Base-by-base conservation (phyloP, 2,329 filamentous ascomycete genomes). In the Pseudopithomyces maydicus region DNA sequence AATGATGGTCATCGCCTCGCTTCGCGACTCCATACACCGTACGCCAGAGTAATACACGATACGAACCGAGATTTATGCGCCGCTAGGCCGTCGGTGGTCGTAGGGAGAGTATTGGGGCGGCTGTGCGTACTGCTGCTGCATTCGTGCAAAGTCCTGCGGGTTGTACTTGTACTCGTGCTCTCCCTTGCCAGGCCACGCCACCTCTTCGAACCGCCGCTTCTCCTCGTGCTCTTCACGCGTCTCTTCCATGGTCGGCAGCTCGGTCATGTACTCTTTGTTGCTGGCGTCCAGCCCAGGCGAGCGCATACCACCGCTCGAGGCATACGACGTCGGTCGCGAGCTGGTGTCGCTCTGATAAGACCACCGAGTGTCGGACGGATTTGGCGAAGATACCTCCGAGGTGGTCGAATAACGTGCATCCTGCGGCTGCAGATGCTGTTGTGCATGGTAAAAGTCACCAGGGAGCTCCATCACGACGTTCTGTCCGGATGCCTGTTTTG, bases 381-480 rank as follows among this genome's bases (percentile, higher is more conserved):
- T 59, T 2, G 73, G 70, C 1, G 73, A 74, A 12, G 68, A 67
- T 7, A 60, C 48, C 11, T 69, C 65, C 3, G 72, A 69, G 14
- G 56, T 52, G 6, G 55, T 64, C 0, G 71, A 72, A 8, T 58
- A 58, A 41, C 69, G 65, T 15, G 64, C 56, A 17, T 69, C 59
- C 49, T 64, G 60, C 15, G 72, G 66, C 17, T 69, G 62, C 4
- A 73, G 60, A 44, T 68, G 65, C n/a, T 53, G 60, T 23, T 73
- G 71, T 2, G 74, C 64, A 39, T 77, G 71, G 58, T 75, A 75
- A 61, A 71, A 78, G 36, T 78, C 76, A 52, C 78, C 78, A 10
- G 76, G 77, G 1, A 80, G 63, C 54, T 81, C 78, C 73, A 76
- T 77, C 45, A 79, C 74, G 6, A 69, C 54, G 43, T 70, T 76